phyloP scores from a whole-genome alignment of 108 stramenopile genomes.

The Phaeodactylum tricornutum region DNA sequence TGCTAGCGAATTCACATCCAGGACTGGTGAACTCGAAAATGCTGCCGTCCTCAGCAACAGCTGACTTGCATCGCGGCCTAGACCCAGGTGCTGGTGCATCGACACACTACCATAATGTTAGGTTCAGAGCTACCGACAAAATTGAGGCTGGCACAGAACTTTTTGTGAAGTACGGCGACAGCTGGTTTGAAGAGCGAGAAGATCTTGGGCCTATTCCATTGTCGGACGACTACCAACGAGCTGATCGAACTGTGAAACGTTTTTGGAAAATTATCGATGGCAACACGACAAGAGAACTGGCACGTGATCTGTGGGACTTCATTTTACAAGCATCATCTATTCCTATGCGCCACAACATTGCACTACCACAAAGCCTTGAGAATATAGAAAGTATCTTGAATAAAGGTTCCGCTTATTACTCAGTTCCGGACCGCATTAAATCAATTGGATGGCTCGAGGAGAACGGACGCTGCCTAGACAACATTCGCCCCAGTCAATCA shows the following conservation, averaged over 20 bases:
- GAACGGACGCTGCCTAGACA: slow-evolving; percentile 53
- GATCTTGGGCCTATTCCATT: slow-evolving; percentile 26
- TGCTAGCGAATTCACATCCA: slow-evolving; percentile 49
- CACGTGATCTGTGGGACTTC: background rate
- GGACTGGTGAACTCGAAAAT: slow-evolving; percentile 30
- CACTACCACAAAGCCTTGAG: background rate
- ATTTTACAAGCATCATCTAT: background rate
- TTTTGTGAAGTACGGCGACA: slow-evolving; percentile 42
- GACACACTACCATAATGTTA: slow-evolving; percentile 15
- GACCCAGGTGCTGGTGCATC: slow-evolving; percentile 25
- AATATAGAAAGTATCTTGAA: background rate
- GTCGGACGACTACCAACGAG: slow-evolving; percentile 18
- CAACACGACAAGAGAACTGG: background rate
- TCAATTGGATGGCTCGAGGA: slow-evolving; percentile 35
- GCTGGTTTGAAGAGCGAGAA: slow-evolving; percentile 32
- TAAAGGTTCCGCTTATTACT: background rate
- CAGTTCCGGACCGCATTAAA: slow-evolving; percentile 10
- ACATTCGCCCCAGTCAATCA: slow-evolving; percentile 18
- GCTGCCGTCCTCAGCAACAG: slow-evolving; percentile 3
- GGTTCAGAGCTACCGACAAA: slow-evolving; percentile 6
- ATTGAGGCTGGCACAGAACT: slow-evolving; percentile 42
- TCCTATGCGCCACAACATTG: background rate
- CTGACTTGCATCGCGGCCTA: slow-evolving; percentile 1
- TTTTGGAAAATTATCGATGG: slow-evolving; percentile 8
- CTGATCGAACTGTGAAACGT: slow-evolving; percentile 14